Conservation (phyloP, 2,329 filamentous ascomycete genomes). For the Reticulascus tulasneorum region DNA sequence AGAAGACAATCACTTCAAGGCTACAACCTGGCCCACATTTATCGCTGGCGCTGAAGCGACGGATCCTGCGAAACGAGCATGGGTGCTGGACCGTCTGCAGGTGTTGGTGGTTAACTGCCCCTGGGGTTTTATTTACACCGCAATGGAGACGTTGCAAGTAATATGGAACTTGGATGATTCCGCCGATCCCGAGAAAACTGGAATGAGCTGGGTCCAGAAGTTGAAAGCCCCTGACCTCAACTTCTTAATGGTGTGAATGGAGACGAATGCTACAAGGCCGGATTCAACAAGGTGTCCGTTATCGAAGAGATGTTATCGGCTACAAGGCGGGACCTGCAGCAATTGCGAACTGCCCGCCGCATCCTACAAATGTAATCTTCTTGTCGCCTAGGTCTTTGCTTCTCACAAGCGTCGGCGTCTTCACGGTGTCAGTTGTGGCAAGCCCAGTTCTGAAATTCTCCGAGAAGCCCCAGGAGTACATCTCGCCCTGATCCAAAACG, state of each 20-base stretch:
- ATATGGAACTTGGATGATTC: conserved; percentile 34
- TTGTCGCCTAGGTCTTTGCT: conserved; percentile 1
- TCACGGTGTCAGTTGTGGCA: conserved; percentile 53
- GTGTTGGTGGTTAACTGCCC: conserved; percentile 36
- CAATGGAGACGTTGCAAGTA: conserved; percentile 38
- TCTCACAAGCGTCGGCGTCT: conserved; percentile 46
- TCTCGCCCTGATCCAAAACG: conserved; percentile 1
- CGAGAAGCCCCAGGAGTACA: conserved; percentile 9
- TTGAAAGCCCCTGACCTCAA: conserved; percentile 37
- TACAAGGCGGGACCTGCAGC: conserved; percentile 1
- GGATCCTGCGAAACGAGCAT: conserved; percentile 36
- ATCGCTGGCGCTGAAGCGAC: conserved; percentile 50
- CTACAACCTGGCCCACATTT: conserved; percentile 54
- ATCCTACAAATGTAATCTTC: conserved; percentile 5
- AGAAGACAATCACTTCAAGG: conserved; percentile 50
- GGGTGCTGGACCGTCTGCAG: conserved; percentile 43
- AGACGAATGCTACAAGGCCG: no score
- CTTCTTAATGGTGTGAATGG: conserved; percentile 37
- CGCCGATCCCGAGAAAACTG: conserved; percentile 11
- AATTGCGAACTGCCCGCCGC: conserved; percentile 10
- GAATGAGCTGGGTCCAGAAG: conserved; percentile 39
- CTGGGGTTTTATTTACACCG: conserved; percentile 46
- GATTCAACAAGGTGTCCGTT: no score
- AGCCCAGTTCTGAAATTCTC: conserved; percentile 8
- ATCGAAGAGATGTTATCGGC: neutral